Percentiles rank a stretch among this genome's conserved stretches.
These are phyloP conservation scores for Lasiosphaeris hirsuta DNA, from an alignment of 495 filamentous ascomycete species.

Conservation along the genomic window DNA sequence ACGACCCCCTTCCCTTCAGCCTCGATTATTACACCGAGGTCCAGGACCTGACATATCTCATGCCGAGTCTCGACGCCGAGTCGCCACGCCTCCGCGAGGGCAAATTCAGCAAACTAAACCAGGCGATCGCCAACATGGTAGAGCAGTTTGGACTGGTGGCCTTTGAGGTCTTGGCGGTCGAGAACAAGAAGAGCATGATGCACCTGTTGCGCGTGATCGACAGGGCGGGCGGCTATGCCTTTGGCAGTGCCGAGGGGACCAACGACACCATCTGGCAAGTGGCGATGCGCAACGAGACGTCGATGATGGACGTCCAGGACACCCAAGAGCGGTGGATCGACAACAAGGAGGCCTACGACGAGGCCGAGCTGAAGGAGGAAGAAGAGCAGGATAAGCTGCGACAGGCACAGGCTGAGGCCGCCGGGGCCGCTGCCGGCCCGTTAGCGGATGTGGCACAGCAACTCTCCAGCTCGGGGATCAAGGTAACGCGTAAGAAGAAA, in stretches of 20 bases:
- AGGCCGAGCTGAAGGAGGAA: constrained; percentile 66
- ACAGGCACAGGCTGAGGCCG: constrained; percentile 25
- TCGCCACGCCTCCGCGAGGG: constrained; percentile 51
- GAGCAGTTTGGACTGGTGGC: constrained; percentile 83
- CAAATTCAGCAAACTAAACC: constrained; percentile 80
- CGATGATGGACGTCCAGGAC: constrained; percentile 75
- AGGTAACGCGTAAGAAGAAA: constrained; percentile 29
- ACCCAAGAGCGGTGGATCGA: constrained; percentile 96
- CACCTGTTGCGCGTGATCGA: constrained; percentile 81
- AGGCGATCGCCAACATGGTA: constrained; percentile 80
- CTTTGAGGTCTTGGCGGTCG: constrained; percentile 92
- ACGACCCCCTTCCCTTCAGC: constrained; percentile 83
- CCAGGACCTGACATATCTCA: constrained; percentile 82
- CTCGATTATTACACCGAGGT: constrained; percentile 97
- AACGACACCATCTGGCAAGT: constrained; percentile 95
- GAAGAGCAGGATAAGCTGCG: constrained; percentile 53
- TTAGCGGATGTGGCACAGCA: constrained; percentile 8
- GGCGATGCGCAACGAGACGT: constrained; percentile 81
- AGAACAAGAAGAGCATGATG: constrained; percentile 96
- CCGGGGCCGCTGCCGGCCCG: constrained; percentile 30
- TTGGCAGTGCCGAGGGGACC: constrained; percentile 84
- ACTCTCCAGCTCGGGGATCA: constrained; percentile 20
- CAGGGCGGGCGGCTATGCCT: constrained; percentile 86
- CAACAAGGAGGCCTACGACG: constrained; percentile 82
- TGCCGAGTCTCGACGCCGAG: constrained; percentile 68